Evolutionary conservation across 305 asterid species (phyloP), one percentile per base, ranked within the genome.

Genomic region (Solanum hybrid): DNA sequence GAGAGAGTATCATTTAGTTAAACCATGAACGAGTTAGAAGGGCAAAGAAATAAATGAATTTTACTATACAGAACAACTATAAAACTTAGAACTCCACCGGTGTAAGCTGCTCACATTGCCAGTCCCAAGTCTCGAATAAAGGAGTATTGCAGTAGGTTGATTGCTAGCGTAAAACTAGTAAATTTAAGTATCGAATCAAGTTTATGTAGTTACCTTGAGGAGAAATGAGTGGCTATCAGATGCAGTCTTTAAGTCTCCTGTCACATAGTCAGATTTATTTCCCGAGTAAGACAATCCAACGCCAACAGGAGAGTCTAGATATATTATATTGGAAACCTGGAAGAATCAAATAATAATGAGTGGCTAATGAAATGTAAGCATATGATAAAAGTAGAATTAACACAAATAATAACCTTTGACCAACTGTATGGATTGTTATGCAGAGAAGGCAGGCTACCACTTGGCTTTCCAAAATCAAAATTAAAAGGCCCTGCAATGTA

Each of bases 271-370:
- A 5, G 98, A 92, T 86, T 64, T 40, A 89, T 96, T 64, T 90
- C 1, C 29, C 1, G 99, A 96, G 95, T 94, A 97, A 34, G 99
- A 97, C 0, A 92, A 92, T 88, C 99, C 99, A 93, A 97, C 98
- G 14, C 99, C 99, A 84, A 98, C 93, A 5, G 99, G 99, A 90
- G 99, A 96, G 83, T 97, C 99, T 90, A 97, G 89, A 93, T 97
- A 97, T 89, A 97, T 51, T 34, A 96, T 78, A 89, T 87, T 97
- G 7, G 98, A 96, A 46, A 96, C 98, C 99, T 96, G 93, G 86
- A 86, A 88, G 5, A 40, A 33, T 7, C 67, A 87, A 77, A 67
- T 57, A 0, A 39, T 46, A 16, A 83, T 46, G 37, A 40, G 22
- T 29, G 42, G 12, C 42, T 51, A 51, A 51, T 31, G 73, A 83